A percentile compares a stretch with the other conserved stretches of the same genome.
Conservation (phyloP, 331 rosid species). For the Acacia pycnantha region DNA sequence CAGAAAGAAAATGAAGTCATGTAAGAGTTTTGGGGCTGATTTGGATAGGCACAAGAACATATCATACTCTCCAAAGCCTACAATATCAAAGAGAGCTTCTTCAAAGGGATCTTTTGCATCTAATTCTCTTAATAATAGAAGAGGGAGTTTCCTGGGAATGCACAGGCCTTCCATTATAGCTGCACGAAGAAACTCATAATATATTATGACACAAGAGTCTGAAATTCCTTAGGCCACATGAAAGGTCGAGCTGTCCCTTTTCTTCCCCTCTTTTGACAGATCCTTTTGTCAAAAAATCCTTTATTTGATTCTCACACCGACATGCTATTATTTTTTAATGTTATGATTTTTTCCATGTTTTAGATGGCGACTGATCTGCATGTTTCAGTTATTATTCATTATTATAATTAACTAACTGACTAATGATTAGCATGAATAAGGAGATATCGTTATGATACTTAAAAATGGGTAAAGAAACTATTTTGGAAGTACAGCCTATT, state of each 20-base stretch:
- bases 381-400: not conserved
- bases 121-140: constrained; percentile 1
- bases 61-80: constrained; percentile 49
- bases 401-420: not conserved
- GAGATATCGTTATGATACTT: not conserved
- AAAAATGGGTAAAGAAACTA: not conserved
- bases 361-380: not conserved
- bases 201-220: not conserved
- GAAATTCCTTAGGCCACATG: not conserved
- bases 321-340: not conserved
- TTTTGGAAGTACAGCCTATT: not conserved
- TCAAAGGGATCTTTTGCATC: too few relatives aligned
- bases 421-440: not conserved
- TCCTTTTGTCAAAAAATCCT: not conserved
- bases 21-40: constrained; percentile 72
- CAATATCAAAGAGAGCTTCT: constrained; percentile 59
- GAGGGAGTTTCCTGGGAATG: constrained; percentile 37
- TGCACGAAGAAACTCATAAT: constrained; percentile 33
- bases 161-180: constrained; percentile 34
- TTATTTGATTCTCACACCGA: not conserved
- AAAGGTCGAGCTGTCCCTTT: not conserved
- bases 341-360: not conserved
- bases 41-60: constrained; percentile 52
- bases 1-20: constrained; percentile 61
- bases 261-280: not conserved